Conservation (phyloP, 768 basidiomycete species). For the Fistulinella prunicolor region DNA sequence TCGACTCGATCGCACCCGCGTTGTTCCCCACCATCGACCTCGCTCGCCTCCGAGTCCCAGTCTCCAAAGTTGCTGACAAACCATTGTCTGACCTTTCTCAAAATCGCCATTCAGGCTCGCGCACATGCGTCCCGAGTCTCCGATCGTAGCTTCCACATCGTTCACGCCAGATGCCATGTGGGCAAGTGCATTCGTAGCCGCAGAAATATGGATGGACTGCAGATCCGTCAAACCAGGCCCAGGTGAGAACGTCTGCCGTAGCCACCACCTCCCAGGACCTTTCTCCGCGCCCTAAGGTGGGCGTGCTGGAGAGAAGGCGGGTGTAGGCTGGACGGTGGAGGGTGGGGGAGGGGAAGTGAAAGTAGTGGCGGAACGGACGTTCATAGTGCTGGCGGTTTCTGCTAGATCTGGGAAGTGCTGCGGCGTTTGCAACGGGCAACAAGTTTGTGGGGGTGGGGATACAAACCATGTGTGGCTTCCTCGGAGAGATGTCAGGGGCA, state of each 20-base stretch:
- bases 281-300: conserved; percentile 17
- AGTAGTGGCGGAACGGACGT: background rate
- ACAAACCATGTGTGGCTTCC: background rate
- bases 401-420: background rate
- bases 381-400: background rate
- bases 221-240: background rate
- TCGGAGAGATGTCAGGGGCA: background rate
- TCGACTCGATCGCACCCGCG: too few species aligned
- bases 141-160: too few species aligned
- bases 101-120: too few species aligned
- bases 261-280: conserved; percentile 7
- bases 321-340: conserved; percentile 2
- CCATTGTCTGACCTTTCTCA: too few species aligned
- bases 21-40: too few species aligned
- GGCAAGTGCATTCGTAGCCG: background rate
- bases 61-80: too few species aligned
- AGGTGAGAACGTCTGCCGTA: background rate
- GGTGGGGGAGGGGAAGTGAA: background rate
- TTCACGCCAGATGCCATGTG: too few species aligned
- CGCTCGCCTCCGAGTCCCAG: too few species aligned
- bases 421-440: background rate
- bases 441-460: too few species aligned
- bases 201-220: background rate
- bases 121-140: too few species aligned
- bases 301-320: conserved; percentile 15